A percentile compares a stretch with the other conserved stretches of the same genome.
Conservation (phyloP, 2,329 filamentous ascomycete species). For the Fusarium sp. region DNA sequence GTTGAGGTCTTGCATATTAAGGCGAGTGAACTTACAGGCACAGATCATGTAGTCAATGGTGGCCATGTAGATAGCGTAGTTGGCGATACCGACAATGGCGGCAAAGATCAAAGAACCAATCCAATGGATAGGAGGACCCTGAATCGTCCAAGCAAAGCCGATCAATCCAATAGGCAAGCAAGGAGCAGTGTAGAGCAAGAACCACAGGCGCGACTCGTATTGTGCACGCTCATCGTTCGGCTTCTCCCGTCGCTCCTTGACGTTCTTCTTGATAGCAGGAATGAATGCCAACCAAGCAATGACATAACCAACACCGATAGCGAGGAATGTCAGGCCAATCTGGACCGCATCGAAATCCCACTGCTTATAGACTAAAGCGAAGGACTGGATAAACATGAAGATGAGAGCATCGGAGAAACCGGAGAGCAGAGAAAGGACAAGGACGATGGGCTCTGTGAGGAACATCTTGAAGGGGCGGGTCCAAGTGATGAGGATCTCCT, state of each 20-base stretch:
- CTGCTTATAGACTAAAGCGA: slow-evolving; percentile 71
- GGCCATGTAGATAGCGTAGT: slow-evolving; percentile 78
- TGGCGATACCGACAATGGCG: slow-evolving; percentile 74
- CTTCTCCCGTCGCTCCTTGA: slow-evolving; percentile 58
- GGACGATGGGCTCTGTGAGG: slow-evolving; percentile 76
- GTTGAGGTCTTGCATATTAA: accelerated
- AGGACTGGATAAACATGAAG: slow-evolving; percentile 80
- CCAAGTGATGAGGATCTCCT: slow-evolving; percentile 66
- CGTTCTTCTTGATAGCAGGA: slow-evolving; percentile 63
- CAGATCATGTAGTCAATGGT: slow-evolving; percentile 76
- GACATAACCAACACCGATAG: slow-evolving; percentile 72
- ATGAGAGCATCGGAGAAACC: slow-evolving; percentile 79
- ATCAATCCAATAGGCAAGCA: slow-evolving; percentile 72
- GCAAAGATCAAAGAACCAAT: slow-evolving; percentile 72
- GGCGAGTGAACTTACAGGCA: slow-evolving; percentile 19
- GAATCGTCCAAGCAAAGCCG: slow-evolving; percentile 73
- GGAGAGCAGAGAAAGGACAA: slow-evolving; percentile 73
- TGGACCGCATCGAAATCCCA: slow-evolving; percentile 68
- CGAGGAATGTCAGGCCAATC: slow-evolving; percentile 68
- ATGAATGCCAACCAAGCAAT: slow-evolving; percentile 68
- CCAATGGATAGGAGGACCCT: slow-evolving; percentile 72
- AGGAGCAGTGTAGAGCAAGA: slow-evolving; percentile 68
- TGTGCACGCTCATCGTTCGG: slow-evolving; percentile 66
- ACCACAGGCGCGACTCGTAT: slow-evolving; percentile 73
- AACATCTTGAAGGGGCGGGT: slow-evolving; percentile 76